Base-by-base conservation (phyloP, 192 early-diverging fungal genomes). In the Gonapodya sp. region DNA sequence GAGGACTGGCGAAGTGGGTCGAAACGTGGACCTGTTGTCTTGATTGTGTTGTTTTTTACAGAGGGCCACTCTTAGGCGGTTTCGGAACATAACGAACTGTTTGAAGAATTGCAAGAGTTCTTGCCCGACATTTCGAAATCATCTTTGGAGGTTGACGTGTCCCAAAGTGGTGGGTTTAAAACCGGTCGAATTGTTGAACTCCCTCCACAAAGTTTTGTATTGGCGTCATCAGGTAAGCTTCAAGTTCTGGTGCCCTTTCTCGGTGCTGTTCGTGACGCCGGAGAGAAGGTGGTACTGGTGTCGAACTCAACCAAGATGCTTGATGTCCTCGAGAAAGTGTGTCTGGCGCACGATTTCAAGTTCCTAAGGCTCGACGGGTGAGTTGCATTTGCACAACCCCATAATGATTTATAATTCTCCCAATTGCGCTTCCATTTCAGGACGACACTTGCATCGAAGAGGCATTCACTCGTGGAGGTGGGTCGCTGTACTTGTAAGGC, bases 271-370 rank as follows among this genome's bases (percentile, higher is more conserved):
- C 35, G 36, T 36, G 46, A 80, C 35, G 87, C 88, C 2, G 33
- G 78, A 0, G 88, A 89, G 46, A 88, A 91, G 80, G 89, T 93
- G 1, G 92, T 93, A 0, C 80, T 93, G 0, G 91, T 93, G 16
- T 92, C 91, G 18, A 92, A 92, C 80, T 93, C 87, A 80, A 92
- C 90, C 0, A 86, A 91, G 73, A 88, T 87, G 1, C 82, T 93
- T 1, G 92, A 93, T 81, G 73, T 93, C 2, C 81, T 92, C 30
- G 87, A 90, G 82, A 81, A 36, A 24, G 75, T 89, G 32, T 89
- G 89, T 77, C 73, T 34, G 0, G 36, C 80, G 31, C 31, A 80
- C 30, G 34, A 83, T 1, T 87, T 85, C 64, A 73, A 36, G 14
- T 88, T 64, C 46, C 83, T 89, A 31, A 81, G 92, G 0, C 85